Evolutionary conservation across 2,329 filamentous ascomycete species (phyloP), one percentile per base, ranked within the genome.

Genomic region (Plenodomus tracheiphilus): DNA sequence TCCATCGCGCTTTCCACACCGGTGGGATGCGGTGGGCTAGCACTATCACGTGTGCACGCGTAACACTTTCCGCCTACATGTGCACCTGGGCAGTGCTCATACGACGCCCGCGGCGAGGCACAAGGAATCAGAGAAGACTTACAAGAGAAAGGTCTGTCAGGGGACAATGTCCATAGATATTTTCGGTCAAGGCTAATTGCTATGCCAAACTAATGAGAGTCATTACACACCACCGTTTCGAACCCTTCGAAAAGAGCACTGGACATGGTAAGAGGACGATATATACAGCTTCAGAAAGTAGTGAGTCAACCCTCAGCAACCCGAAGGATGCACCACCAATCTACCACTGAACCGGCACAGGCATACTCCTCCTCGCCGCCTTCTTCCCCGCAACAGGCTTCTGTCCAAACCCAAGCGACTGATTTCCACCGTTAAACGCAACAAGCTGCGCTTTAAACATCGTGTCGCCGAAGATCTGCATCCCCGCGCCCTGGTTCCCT

Each of bases 401-500:
- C 53, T 62, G 58, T 2, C 80, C 83, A 56, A 85, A 71, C 21
- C 80, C 79, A 36, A 85, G 68, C 3, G 77, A 78, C 56, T 75
- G 68, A 58, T 82, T 77, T 18, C 76, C 74, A 13, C 74, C 78
- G 53, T 82, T 75, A 63, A 86, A 86, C 47, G 83, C 81, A 39
- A 83, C 82, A 61, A 85, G 83, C 56, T 83, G 76, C 4, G 81
- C 75, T 71, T 81, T 83, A 62, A 86, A 77, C 69, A 85, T 79
- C 20, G 80, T 76, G 59, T 85, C 84, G n/a, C 84, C 84, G 46
- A 79, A 79, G 65, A 90, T 85, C 70, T 85, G 82, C 32, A 87
- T 69, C 21, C 74, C 72, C 13, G 74, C 74, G 1, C 78, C 75
- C 46, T 63, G 63, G 39, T 81, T 82, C 25, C 80, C 77, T 73